phyloP scores from a whole-genome alignment of 345 rosid species.

The Citrus medica region DNA sequence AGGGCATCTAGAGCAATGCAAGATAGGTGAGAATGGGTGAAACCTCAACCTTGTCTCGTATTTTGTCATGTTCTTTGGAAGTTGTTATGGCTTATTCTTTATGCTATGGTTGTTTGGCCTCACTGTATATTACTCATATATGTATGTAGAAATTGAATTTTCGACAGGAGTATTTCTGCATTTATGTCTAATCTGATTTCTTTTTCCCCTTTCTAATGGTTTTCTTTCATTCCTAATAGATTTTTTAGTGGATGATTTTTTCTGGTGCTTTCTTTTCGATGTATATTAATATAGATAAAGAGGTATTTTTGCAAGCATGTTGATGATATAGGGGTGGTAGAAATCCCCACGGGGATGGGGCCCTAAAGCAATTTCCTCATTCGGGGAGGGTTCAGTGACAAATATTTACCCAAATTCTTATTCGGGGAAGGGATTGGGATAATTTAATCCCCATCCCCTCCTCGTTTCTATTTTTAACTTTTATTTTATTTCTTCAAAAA shows the following conservation, averaged over 20 bases:
- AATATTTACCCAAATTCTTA: too few relatives aligned
- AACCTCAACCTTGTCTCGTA: background rate
- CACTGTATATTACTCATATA: background rate
- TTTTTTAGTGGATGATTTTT: background rate
- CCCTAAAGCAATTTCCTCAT: too few relatives aligned
- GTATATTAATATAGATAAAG: background rate
- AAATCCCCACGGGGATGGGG: too few relatives aligned
- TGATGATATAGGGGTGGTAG: background rate
- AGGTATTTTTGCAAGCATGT: background rate
- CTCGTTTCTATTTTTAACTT: too few relatives aligned
- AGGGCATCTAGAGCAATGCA: constrained; percentile 99
- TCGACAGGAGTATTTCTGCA: background rate
- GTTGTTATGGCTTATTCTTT: background rate
- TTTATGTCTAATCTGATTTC: background rate
- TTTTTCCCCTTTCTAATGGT: background rate
- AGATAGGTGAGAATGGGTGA: constrained; percentile 68
- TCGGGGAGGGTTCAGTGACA: too few relatives aligned
- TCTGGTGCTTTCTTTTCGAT: background rate
- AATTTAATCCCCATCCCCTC: too few relatives aligned
- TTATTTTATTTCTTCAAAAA: too few relatives aligned
- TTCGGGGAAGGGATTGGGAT: too few relatives aligned
- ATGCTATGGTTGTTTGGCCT: background rate
- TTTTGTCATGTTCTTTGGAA: background rate
- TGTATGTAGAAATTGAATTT: background rate
- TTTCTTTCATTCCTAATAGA: background rate